Conservation (phyloP, 1,139 yeast genomes). For the Scheffersomyces illinoinensis region DNA sequence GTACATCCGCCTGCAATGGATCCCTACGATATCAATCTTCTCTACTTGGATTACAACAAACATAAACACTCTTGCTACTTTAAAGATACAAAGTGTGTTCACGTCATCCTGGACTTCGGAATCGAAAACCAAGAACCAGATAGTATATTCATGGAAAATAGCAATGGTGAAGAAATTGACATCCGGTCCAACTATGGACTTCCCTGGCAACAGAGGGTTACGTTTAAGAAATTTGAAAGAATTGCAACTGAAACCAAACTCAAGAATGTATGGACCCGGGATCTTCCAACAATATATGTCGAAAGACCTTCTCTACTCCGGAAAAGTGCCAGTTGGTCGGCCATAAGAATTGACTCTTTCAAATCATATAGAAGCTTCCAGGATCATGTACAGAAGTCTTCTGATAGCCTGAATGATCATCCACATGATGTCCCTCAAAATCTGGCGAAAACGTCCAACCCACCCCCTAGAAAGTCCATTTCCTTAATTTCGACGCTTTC, state of each 20-base stretch:
- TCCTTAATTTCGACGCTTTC: slow-evolving; percentile 2
- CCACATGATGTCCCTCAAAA: not conserved
- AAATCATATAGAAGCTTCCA: slow-evolving; percentile 3
- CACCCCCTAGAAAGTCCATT: slow-evolving; percentile 3
- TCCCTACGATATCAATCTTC: slow-evolving; percentile 15
- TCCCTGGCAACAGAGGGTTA: slow-evolving; percentile 13
- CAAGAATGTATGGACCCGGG: slow-evolving; percentile 18
- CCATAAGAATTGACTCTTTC: slow-evolving; percentile 10
- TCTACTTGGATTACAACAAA: slow-evolving; percentile 3
- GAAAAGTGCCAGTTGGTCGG: slow-evolving; percentile 13
- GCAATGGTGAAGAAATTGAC: not conserved
- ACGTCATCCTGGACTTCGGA: slow-evolving; percentile 10
- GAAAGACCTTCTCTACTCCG: not conserved
- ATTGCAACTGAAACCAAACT: not conserved
- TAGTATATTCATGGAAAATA: not conserved
- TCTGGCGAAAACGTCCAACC: slow-evolving; percentile 6
- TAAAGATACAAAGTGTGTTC: slow-evolving; percentile 8
- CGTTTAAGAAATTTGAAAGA: slow-evolving; percentile 7
- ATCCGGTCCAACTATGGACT: not conserved
- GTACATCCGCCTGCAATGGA: slow-evolving; percentile 14
- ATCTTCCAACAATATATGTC: slow-evolving; percentile 15
- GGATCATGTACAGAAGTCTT: slow-evolving; percentile 1
- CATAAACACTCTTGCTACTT: slow-evolving; percentile 17
- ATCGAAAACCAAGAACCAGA: not conserved
- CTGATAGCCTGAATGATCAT: not conserved